Evolutionary conservation across 2,329 filamentous ascomycete species (phyloP).

Genomic region (Rhinocladiella mackenziei): DNA sequence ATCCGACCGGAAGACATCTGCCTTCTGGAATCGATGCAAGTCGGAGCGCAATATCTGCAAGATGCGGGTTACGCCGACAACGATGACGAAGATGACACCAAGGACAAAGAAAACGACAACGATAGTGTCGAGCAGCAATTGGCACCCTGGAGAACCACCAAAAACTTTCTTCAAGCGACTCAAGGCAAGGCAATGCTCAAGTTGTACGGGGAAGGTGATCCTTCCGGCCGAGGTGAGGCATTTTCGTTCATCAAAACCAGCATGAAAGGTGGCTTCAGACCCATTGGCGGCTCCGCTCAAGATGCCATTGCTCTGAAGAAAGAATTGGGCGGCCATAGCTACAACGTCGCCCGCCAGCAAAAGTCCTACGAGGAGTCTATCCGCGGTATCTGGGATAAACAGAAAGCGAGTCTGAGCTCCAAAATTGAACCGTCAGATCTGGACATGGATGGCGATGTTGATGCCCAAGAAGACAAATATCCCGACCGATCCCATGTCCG

Average conservation of each 20-base stretch:
- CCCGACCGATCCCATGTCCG: slow-evolving; percentile 39
- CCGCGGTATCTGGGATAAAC: slow-evolving; percentile 84
- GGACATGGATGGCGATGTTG: slow-evolving; percentile 59
- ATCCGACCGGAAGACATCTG: slow-evolving; percentile 96
- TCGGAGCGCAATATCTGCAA: slow-evolving; percentile 82
- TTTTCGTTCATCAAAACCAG: slow-evolving; percentile 97
- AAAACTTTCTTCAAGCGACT: slow-evolving; percentile 91
- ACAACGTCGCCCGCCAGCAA: slow-evolving; percentile 95
- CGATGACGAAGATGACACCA: slow-evolving; percentile 51
- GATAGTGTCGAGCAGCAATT: slow-evolving; percentile 82
- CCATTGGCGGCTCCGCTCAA: slow-evolving; percentile 81
- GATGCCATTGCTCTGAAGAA: slow-evolving; percentile 81
- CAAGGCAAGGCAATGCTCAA: slow-evolving; percentile 96
- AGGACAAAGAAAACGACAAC: slow-evolving; percentile 64
- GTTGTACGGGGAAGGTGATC: slow-evolving; percentile 89
- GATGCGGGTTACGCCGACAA: slow-evolving; percentile 79
- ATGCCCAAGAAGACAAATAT: slow-evolving; percentile 48
- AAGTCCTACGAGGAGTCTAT: slow-evolving; percentile 89
- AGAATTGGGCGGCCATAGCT: slow-evolving; percentile 79
- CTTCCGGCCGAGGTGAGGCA: slow-evolving; percentile 84
- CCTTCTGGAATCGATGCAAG: slow-evolving; percentile 92
- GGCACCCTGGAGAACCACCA: slow-evolving; percentile 93
- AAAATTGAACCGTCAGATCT: slow-evolving; percentile 66
- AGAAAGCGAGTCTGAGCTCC: slow-evolving; percentile 73
- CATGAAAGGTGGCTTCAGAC: slow-evolving; percentile 97